These are phyloP conservation scores for Psilocybe tampanensis DNA, from an alignment of 768 basidiomycete genomes.

Conservation along the genomic window DNA sequence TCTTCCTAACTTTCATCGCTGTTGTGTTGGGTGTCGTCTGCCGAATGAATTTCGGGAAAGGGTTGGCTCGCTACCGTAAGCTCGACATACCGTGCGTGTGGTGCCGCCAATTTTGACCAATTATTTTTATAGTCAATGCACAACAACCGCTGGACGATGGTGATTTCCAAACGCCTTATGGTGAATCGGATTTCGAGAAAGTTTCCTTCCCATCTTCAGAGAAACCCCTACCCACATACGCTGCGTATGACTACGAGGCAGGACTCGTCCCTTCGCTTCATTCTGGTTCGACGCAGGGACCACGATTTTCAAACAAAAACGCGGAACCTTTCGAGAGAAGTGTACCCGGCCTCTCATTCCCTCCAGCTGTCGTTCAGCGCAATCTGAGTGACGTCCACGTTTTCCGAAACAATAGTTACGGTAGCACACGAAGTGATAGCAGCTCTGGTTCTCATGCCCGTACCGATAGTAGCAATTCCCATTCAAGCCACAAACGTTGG, in stretches of 20 bases:
- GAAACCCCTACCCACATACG: constrained; percentile 57
- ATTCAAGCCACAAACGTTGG: constrained; percentile 49
- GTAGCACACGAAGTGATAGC: constrained; percentile 43
- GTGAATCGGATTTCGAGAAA: constrained; percentile 55
- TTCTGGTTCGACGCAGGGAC: constrained; percentile 37
- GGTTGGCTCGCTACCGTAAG: constrained; percentile 65
- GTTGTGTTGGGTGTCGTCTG: constrained; percentile 69
- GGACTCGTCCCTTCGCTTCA: constrained; percentile 15
- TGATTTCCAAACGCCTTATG: constrained; percentile 23
- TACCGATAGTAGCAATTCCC: constrained; percentile 31
- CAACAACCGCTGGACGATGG: constrained; percentile 46
- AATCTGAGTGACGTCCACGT: constrained; percentile 35
- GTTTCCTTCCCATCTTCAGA: constrained; percentile 62
- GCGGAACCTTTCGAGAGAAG: constrained; percentile 42
- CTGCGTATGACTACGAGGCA: constrained; percentile 38
- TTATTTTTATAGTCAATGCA: constrained; percentile 47
- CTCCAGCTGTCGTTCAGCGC: constrained; percentile 37
- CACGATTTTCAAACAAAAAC: constrained; percentile 48
- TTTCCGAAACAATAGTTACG: constrained; percentile 32
- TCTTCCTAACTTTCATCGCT: constrained; percentile 53
- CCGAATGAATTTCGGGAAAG: constrained; percentile 77
- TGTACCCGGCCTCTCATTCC: constrained; percentile 27
- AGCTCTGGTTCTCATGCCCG: constrained; percentile 25
- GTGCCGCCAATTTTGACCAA: not conserved
- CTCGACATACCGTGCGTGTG: not conserved